phyloP scores from a whole-genome alignment of 345 rosid genomes.

The Physaria fendleri region DNA sequence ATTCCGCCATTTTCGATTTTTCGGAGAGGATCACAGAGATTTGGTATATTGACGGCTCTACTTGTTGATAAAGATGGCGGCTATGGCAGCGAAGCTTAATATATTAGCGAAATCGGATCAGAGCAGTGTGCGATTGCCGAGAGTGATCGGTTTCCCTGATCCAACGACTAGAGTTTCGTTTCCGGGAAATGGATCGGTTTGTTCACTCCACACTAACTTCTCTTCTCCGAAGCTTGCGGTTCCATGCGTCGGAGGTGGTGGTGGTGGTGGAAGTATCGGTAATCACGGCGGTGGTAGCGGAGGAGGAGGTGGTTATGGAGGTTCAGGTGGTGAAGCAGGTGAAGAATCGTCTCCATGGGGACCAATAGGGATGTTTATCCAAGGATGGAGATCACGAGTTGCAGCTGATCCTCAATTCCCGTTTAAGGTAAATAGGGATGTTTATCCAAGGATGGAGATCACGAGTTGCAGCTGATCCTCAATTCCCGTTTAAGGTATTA shows the following conservation, averaged over 20 bases:
- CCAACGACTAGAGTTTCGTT: slow-evolving; percentile 17
- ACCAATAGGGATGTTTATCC: slow-evolving; percentile 50
- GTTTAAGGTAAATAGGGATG: slow-evolving; percentile 71
- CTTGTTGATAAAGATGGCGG: slow-evolving; percentile 28
- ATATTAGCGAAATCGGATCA: slow-evolving; percentile 27
- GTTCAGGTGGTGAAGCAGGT: slow-evolving; percentile 27
- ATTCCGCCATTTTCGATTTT: background rate
- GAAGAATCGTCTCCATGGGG: slow-evolving; percentile 39
- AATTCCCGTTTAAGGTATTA: slow-evolving; percentile 86
- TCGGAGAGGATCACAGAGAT: background rate
- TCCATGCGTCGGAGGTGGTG: slow-evolving; percentile 39
- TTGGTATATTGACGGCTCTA: background rate
- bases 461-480: slow-evolving; percentile 88
- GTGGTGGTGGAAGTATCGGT: slow-evolving; percentile 33
- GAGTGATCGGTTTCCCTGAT: slow-evolving; percentile 22
- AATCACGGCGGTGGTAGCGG: slow-evolving; percentile 35
- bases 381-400: slow-evolving; percentile 90
- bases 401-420: slow-evolving; percentile 95
- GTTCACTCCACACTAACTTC: slow-evolving; percentile 26
- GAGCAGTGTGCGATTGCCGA: slow-evolving; percentile 14
- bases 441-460: slow-evolving; percentile 83
- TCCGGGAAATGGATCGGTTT: slow-evolving; percentile 24
- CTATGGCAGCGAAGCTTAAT: slow-evolving; percentile 35
- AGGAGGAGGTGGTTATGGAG: slow-evolving; percentile 27
- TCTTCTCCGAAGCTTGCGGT: slow-evolving; percentile 16